These are phyloP conservation scores for Tolypocladium inflatum DNA, from an alignment of 2,329 filamentous ascomycete genomes.

Conservation along the genomic window DNA sequence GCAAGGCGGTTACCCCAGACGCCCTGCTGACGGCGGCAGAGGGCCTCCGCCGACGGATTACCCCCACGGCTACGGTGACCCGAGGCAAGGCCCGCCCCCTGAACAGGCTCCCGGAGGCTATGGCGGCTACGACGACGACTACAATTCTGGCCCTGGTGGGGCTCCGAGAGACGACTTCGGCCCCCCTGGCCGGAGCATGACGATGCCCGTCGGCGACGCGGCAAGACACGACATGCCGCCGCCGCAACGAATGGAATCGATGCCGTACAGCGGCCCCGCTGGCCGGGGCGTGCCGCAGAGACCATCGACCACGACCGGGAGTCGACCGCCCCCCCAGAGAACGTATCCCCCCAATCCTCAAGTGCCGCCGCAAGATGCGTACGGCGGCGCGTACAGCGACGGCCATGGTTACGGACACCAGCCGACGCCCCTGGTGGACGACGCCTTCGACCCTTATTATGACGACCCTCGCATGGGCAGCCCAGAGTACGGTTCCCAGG, in stretches of 20 bases:
- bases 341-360: conserved; percentile 34
- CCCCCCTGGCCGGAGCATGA: conserved; percentile 49
- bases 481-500: conserved; percentile 11
- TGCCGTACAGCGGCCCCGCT: conserved; percentile 34
- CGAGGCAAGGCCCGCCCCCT: conserved; percentile 16
- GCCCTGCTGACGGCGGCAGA: conserved; percentile 14
- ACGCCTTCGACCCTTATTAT: conserved; percentile 48
- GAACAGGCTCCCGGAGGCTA: conserved; percentile 14
- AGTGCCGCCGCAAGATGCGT: conserved; percentile 24
- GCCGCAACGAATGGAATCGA: conserved; percentile 30
- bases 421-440: conserved; percentile 31
- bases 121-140: conserved; percentile 16
- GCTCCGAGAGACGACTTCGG: conserved; percentile 33
- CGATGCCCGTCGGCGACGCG: conserved; percentile 45
- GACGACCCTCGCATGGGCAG: conserved; percentile 24
- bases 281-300: conserved; percentile 38
- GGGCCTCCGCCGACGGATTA: conserved; percentile 22
- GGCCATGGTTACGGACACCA: conserved; percentile 23
- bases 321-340: conserved; percentile 43
- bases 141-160: conserved; percentile 14
- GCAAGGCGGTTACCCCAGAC: conserved; percentile 15
- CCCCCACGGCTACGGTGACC: conserved; percentile 18
- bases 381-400: conserved; percentile 20
- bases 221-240: conserved; percentile 26
- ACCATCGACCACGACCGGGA: conserved; percentile 45